Base-by-base conservation (phyloP, 139 green algal species). In the Desmodesmus armatus region DNA sequence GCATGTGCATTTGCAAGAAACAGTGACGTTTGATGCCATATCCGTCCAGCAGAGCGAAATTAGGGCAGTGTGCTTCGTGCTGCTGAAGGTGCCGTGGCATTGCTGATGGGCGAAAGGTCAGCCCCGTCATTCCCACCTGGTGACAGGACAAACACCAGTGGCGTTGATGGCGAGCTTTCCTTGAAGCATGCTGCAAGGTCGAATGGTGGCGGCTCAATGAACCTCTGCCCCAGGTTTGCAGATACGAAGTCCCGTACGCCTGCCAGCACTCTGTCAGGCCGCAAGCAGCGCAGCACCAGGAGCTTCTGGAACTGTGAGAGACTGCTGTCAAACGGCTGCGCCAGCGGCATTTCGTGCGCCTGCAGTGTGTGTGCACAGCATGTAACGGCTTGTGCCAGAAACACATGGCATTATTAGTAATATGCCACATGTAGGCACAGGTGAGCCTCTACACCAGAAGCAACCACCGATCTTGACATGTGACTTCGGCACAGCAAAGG, bases 61-160 rank as follows among this genome's bases (percentile, higher is more conserved):
- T n/a, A n/a, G n/a, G n/a, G n/a, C n/a, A n/a, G n/a, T n/a, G n/a
- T n/a, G n/a, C n/a, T n/a, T n/a, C n/a, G n/a, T n/a, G n/a, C n/a
- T n/a, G n/a, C n/a, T n/a, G n/a, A n/a, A n/a, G n/a, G n/a, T n/a
- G n/a, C n/a, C n/a, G n/a, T n/a, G n/a, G n/a, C n/a, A n/a, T n/a
- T n/a, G n/a, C n/a, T n/a, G n/a, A n/a, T n/a, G n/a, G n/a, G n/a
- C n/a, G n/a, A n/a, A n/a, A 1, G 51, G 60, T 7, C 33, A 1
- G 31, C 70, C 25, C 29, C 76, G 19, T 19, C 7, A 37, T n/a
- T 9, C 87, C 21, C 71, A 88, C 87, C 89, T 55, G 90, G 82
- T 3, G 89, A 94, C 44, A 97, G 92, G 44, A 97, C 92, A 71
- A 97, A 97, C 80, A 97, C 96, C 82, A 97, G 92, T 19, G 94